phyloP scores from a whole-genome alignment of 768 basidiomycete species.

The Xerocomus spinulosus region DNA sequence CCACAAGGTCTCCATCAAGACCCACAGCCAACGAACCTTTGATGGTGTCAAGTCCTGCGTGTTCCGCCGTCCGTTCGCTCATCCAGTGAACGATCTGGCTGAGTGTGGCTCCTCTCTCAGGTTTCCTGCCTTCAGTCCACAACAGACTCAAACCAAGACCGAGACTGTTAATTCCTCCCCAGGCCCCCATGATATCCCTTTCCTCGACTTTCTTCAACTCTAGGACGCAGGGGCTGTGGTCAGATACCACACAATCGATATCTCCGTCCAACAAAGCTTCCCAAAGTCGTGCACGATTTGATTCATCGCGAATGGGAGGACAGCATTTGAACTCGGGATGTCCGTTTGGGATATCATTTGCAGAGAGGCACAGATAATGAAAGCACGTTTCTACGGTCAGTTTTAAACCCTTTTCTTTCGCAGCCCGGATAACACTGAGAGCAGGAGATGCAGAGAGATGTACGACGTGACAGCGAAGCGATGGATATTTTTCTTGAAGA shows the following conservation, averaged over 20 bases:
- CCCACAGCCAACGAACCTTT: slow-evolving; percentile 78
- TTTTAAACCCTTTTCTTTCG: slow-evolving; percentile 57
- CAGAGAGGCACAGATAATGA: slow-evolving; percentile 83
- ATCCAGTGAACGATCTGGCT: slow-evolving; percentile 72
- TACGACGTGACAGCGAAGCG: slow-evolving; percentile 86
- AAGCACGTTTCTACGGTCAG: slow-evolving; percentile 97
- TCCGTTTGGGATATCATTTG: slow-evolving; percentile 68
- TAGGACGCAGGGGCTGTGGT: slow-evolving; percentile 88
- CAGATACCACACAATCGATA: slow-evolving; percentile 92
- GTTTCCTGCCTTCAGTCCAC: slow-evolving; percentile 75
- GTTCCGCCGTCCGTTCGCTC: slow-evolving; percentile 66
- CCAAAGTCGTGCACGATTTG: slow-evolving; percentile 77
- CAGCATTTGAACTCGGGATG: slow-evolving; percentile 93
- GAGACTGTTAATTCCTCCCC: slow-evolving; percentile 92
- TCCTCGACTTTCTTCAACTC: slow-evolving; percentile 74
- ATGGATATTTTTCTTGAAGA: slow-evolving; percentile 58
- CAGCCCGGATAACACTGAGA: slow-evolving; percentile 69
- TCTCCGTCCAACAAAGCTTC: slow-evolving; percentile 72
- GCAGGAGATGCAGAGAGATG: slow-evolving; percentile 88
- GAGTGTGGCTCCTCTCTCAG: slow-evolving; percentile 49
- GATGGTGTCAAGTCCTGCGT: slow-evolving; percentile 61
- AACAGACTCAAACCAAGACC: slow-evolving; percentile 85
- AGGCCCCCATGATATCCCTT: slow-evolving; percentile 83
- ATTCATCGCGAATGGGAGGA: slow-evolving; percentile 77
- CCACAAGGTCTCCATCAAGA: slow-evolving; percentile 78